Conservation (phyloP, 2,329 filamentous ascomycete genomes). For the Stemphylium lycopersici region DNA sequence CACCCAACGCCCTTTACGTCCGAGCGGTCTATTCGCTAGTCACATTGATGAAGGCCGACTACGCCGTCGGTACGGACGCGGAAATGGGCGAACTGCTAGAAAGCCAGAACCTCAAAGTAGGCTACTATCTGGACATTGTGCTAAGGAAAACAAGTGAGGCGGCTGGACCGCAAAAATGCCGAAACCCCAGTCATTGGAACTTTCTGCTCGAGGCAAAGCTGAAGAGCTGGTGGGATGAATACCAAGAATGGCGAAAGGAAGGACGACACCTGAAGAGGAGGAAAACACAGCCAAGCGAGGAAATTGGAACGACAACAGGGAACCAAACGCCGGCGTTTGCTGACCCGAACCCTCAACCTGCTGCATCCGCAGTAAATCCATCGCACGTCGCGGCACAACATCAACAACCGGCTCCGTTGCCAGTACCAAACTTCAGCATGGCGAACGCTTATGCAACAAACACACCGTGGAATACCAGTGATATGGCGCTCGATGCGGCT, state of each 20-base stretch:
- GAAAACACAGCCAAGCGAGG: conserved; percentile 11
- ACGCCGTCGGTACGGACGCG: conserved; percentile 41
- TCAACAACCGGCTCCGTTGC: neutral
- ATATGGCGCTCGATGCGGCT: conserved; percentile 6
- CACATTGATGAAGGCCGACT: conserved; percentile 43
- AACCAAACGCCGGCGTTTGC: conserved; percentile 15
- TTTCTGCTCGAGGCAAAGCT: conserved; percentile 40
- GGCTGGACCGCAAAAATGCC: conserved; percentile 39
- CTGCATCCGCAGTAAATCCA: neutral
- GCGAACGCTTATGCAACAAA: conserved; percentile 14
- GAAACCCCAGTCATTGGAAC: conserved; percentile 41
- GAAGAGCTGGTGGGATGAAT: conserved; percentile 41
- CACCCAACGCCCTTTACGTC: conserved; percentile 40
- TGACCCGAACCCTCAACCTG: neutral
- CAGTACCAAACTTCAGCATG: conserved; percentile 18
- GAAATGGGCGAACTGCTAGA: conserved; percentile 44
- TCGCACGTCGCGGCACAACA: neutral
- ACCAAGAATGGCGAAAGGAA: conserved; percentile 36
- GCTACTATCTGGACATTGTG: conserved; percentile 37
- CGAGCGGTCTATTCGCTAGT: conserved; percentile 42
- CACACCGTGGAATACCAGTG: conserved; percentile 9
- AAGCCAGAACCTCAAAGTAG: conserved; percentile 38
- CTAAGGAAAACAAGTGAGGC: conserved; percentile 31
- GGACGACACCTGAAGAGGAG: conserved; percentile 33
- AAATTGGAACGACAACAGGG: neutral